Base-by-base conservation (phyloP, 805 yeast genomes). In the Yarrowia yakushimensis region DNA sequence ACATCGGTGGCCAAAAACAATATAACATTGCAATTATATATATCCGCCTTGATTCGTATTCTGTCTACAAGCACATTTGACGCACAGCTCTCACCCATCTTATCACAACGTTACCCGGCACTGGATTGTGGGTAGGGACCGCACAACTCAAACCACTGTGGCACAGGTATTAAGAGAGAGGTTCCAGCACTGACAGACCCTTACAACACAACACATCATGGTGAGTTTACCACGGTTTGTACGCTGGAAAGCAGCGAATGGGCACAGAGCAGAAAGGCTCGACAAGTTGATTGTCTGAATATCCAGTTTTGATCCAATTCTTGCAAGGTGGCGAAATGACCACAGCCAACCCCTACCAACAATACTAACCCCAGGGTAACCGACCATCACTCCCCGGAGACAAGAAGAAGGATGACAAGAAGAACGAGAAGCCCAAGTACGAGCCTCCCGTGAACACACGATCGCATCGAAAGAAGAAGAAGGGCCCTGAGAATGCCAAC, bases 381-480 rank as follows among this genome's bases (percentile, higher is more conserved):
- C 72, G 72, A 63, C 70, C 67, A 52, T 72, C 74, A 39, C 46
- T 55, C 37, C 71, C 69, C 30, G 73, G 70, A 33, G 74, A 71
- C 55, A 72, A 73, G 68, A 69, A 69, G 52, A 69, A 70, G 63
- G 69, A 66, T 48, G 43, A 65, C 65, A 65, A 68, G 71, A 72
- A 72, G 63, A 65, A 69, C 36, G 75, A 71, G 63, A 72, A 93
- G 77, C 98, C 97, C 71, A 93, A 92, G 79, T 94, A 93, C 76
- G 99, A 94, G 76, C 98, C 99, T 34, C 99, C 99, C 15, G 97
- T 93, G 65, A 96, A 93, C 76, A 87, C 97, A 7, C 85, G 92
- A 67, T 88, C 90, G 70, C 97, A 97, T 63, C 88, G 90, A 75
- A 92, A 90, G 82, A 77, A 75, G 72, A 88, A 89, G 79, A 90